Conservation (phyloP, 2,329 filamentous ascomycete genomes). For the Phaeoacremonium minimum region DNA sequence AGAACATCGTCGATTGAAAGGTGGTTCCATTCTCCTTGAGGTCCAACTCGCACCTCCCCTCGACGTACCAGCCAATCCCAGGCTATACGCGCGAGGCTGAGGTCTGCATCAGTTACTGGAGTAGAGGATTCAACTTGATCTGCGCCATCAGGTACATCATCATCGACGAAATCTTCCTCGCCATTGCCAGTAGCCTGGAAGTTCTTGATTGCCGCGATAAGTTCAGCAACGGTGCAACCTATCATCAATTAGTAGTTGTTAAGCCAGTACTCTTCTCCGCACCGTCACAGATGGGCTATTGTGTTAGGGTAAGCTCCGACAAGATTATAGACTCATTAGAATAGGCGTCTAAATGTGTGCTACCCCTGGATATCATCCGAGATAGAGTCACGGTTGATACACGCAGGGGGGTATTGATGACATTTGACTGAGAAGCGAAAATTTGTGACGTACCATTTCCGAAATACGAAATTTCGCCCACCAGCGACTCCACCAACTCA, state of each 20-base stretch:
- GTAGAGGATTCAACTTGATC: not conserved
- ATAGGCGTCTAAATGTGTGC: too few species aligned
- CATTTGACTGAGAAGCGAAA: too few species aligned
- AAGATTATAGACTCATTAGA: too few species aligned
- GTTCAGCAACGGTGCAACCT: not conserved
- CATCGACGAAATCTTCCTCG: too few species aligned
- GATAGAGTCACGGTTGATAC: too few species aligned
- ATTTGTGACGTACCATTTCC: conserved; percentile 30
- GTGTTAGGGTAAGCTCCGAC: too few species aligned
- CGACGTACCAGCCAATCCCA: conserved; percentile 35
- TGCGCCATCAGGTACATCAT: not conserved
- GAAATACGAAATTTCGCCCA: conserved; percentile 37
- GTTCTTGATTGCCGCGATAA: not conserved
- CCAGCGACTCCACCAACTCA: conserved; percentile 37
- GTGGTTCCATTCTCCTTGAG: conserved; percentile 26
- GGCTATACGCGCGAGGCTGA: conserved; percentile 30
- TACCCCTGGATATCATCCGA: too few species aligned
- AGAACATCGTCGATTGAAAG: conserved; percentile 34
- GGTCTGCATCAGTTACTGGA: conserved; percentile 18
- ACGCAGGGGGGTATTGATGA: too few species aligned
- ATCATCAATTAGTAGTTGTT: not conserved
- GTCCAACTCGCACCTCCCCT: conserved; percentile 34
- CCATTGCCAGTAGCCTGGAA: not conserved
- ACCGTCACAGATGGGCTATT: too few species aligned
- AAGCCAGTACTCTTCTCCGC: too few species aligned